phyloP scores from a whole-genome alignment of 2,329 filamentous ascomycete species.

The Helotiales sp. region DNA sequence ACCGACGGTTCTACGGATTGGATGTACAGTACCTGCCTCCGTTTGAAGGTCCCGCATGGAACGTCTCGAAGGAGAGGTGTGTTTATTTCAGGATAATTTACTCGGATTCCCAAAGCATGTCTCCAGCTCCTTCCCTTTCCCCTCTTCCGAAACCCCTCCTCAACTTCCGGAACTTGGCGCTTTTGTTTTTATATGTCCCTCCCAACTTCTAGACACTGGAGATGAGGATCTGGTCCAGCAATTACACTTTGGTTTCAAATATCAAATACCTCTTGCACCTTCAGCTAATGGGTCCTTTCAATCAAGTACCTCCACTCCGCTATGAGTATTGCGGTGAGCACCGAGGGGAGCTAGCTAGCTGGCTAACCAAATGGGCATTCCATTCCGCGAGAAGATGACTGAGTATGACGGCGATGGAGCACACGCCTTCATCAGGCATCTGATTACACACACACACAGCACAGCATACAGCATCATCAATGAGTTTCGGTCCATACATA shows the following conservation, averaged over 20 bases:
- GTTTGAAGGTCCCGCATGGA: slow-evolving; percentile 4
- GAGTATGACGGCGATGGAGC: slow-evolving; percentile 11
- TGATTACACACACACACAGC: slow-evolving; percentile 18
- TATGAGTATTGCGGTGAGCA: slow-evolving; percentile 7
- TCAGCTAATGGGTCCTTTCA: neutral
- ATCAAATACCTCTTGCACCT: slow-evolving; percentile 6
- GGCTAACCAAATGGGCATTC: neutral
- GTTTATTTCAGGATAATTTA: slow-evolving; percentile 5
- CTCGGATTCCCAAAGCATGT: neutral
- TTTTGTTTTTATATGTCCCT: neutral
- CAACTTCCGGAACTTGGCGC: neutral
- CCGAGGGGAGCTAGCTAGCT: neutral
- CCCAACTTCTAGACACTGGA: neutral
- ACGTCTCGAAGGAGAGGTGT: neutral
- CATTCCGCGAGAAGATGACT: neutral
- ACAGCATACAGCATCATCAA: neutral
- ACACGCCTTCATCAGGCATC: slow-evolving; percentile 9
- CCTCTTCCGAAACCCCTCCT: neutral
- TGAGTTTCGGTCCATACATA: neutral
- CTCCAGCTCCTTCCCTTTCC: neutral
- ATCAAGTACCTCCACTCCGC: neutral
- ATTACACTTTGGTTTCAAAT: neutral
- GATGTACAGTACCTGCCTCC: neutral
- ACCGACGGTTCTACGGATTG: too few species aligned
- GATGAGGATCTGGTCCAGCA: neutral